Evolutionary conservation across 345 rosid genomes (phyloP).

Genomic region (Theobroma cacao): DNA sequence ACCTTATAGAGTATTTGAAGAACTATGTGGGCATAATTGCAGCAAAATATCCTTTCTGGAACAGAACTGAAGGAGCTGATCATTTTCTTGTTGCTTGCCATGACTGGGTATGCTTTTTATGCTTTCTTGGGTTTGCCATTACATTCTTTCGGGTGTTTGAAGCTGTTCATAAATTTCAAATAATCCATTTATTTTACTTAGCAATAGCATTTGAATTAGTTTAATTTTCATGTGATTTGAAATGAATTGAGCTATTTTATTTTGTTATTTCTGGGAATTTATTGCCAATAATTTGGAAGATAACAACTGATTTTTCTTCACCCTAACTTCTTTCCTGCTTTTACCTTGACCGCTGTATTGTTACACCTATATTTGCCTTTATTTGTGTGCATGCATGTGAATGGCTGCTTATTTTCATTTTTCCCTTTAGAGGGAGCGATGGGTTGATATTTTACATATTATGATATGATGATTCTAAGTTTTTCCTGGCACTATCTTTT

Average conservation of each 20-base stretch:
- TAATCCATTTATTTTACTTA: background rate
- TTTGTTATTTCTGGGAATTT: background rate
- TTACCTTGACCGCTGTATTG: background rate
- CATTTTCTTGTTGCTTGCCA: slow-evolving; percentile 97
- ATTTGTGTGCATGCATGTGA: background rate
- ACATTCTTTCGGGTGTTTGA: background rate
- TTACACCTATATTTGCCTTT: background rate
- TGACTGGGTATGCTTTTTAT: slow-evolving; percentile 68
- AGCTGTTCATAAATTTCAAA: background rate
- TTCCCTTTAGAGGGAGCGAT: background rate
- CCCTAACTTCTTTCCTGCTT: background rate
- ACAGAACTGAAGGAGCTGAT: slow-evolving; percentile 83
- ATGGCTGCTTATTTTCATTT: background rate
- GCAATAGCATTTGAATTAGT: background rate
- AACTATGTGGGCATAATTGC: slow-evolving; percentile 57
- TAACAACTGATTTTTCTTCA: background rate
- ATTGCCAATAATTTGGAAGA: background rate
- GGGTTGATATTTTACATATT: background rate
- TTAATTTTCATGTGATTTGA: background rate
- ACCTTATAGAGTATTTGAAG: slow-evolving; percentile 61
- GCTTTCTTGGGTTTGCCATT: slow-evolving; percentile 6
- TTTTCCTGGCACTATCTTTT: background rate
- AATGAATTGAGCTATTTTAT: background rate
- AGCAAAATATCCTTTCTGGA: slow-evolving; percentile 78
- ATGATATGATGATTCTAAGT: background rate